These are phyloP conservation scores for Nitzschia sp. DNA, from an alignment of 108 stramenopile genomes.

Conservation along the genomic window DNA sequence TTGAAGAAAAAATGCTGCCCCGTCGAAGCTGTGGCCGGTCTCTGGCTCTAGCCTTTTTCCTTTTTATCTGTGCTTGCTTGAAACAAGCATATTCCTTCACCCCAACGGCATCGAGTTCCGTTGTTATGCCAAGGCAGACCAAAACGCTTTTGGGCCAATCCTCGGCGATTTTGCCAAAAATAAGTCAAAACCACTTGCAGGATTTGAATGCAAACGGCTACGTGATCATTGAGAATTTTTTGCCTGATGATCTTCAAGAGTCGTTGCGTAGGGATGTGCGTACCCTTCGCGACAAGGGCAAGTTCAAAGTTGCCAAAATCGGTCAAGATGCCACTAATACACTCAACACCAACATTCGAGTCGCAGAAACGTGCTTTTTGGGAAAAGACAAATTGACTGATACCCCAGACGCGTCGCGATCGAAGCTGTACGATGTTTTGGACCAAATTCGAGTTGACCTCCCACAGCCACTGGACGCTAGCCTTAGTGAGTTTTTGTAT, in stretches of 20 bases:
- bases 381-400: slow-evolving; percentile 40
- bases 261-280: slow-evolving; percentile 59
- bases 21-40: too few species aligned
- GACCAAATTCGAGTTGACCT: slow-evolving; percentile 51
- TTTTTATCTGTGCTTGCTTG: too few species aligned
- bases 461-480: slow-evolving; percentile 35
- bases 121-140: too few species aligned
- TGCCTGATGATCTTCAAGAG: slow-evolving; percentile 47
- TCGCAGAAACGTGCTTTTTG: slow-evolving; percentile 76
- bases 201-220: slow-evolving; percentile 54
- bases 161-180: background rate
- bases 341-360: slow-evolving; percentile 61
- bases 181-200: slow-evolving; percentile 25
- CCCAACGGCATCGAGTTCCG: too few species aligned
- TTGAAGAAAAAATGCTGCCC: too few species aligned
- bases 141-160: background rate
- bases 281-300: slow-evolving; percentile 37
- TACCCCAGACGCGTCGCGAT: slow-evolving; percentile 12
- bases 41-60: too few species aligned
- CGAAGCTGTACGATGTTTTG: slow-evolving; percentile 52
- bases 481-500: slow-evolving; percentile 63
- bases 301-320: slow-evolving; percentile 70
- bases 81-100: too few species aligned
- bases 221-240: slow-evolving; percentile 60
- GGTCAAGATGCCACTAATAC: slow-evolving; percentile 69